phyloP scores from a whole-genome alignment of 1,139 yeast species.

The Pichia cactophila region DNA sequence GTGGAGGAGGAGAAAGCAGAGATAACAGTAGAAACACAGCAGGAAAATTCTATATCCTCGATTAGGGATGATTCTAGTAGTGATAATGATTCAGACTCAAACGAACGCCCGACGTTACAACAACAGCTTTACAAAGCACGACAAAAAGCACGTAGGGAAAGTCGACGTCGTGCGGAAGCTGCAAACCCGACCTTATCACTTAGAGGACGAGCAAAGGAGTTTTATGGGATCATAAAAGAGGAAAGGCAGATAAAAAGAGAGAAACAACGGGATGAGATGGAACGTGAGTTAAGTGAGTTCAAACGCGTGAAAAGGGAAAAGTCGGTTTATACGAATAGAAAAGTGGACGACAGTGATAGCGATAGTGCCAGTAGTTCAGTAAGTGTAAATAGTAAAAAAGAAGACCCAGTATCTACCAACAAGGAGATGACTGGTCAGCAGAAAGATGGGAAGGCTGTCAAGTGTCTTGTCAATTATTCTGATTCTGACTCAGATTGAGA shows the following conservation, averaged over 20 bases:
- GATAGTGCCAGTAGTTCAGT: neutral
- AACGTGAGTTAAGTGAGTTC: constrained; percentile 15
- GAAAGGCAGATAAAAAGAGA: constrained; percentile 8
- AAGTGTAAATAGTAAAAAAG: neutral
- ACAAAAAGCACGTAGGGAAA: constrained; percentile 32
- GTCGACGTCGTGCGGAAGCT: constrained; percentile 9
- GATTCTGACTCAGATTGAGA: neutral
- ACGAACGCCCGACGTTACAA: constrained; percentile 19
- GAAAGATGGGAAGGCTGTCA: neutral
- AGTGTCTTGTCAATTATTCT: neutral
- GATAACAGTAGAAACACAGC: neutral
- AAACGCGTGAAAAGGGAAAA: constrained; percentile 2
- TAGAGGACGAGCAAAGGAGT: constrained; percentile 9
- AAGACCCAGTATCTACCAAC: neutral
- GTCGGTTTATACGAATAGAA: no score
- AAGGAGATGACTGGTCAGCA: neutral
- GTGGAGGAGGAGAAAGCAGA: neutral
- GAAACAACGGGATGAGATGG: constrained; percentile 13
- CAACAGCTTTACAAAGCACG: constrained; percentile 35
- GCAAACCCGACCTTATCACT: neutral
- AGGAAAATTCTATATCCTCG: neutral
- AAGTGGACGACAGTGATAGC: neutral
- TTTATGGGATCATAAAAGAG: constrained; percentile 18
- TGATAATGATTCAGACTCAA: neutral
- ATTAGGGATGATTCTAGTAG: neutral